Evolutionary conservation across 108 stramenopile species (phyloP).

Genomic region (Cyclotella baltica): DNA sequence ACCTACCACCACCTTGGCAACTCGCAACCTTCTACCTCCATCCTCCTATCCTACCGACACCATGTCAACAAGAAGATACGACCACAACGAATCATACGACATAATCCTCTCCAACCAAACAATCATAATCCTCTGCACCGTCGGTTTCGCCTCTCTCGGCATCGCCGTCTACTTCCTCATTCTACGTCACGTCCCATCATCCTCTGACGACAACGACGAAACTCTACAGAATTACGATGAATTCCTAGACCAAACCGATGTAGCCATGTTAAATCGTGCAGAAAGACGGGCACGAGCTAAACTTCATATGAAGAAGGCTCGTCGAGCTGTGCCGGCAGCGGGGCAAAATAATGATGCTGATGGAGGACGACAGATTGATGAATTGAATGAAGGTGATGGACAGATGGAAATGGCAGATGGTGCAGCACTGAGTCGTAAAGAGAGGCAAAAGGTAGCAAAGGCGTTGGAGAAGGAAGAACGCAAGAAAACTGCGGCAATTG

Average conservation of each 20-base stretch:
- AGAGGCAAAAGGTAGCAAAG: slow-evolving; percentile 76
- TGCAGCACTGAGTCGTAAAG: slow-evolving; percentile 59
- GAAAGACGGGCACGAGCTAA: slow-evolving; percentile 73
- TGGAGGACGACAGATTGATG: not conserved
- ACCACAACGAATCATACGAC: slow-evolving; percentile 11
- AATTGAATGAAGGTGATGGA: slow-evolving; percentile 17
- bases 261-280: slow-evolving; percentile 65
- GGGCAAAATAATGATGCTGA: not conserved
- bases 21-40: too few species aligned
- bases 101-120: slow-evolving; percentile 36
- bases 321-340: slow-evolving; percentile 27
- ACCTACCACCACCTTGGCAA: too few species aligned
- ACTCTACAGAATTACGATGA: slow-evolving; percentile 51
- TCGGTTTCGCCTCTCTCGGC: slow-evolving; percentile 36
- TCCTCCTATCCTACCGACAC: not conserved
- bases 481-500: slow-evolving; percentile 56
- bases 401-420: not conserved
- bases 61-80: not conserved
- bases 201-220: not conserved
- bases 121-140: slow-evolving; percentile 28
- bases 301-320: slow-evolving; percentile 66
- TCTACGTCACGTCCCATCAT: slow-evolving; percentile 11
- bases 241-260: slow-evolving; percentile 61
- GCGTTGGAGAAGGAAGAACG: slow-evolving; percentile 67
- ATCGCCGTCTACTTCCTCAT: slow-evolving; percentile 30